Evolutionary conservation across 163 green algal genomes (phyloP).

Genomic region (Scenedesmus sp.): DNA sequence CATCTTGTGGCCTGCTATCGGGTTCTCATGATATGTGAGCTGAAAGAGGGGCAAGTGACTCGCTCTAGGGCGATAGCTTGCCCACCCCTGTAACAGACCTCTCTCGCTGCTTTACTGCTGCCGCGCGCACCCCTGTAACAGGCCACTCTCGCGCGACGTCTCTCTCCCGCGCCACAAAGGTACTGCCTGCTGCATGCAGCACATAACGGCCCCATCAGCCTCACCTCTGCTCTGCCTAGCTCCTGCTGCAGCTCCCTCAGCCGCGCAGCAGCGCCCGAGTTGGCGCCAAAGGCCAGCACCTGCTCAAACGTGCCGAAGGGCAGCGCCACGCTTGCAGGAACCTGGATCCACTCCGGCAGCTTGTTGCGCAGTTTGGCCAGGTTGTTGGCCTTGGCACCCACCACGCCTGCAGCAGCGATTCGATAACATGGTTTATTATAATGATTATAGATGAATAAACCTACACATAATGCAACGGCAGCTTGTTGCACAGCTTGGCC

Average conservation of each 20-base stretch:
- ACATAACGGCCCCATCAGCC: background rate
- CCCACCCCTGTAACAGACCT: too few species aligned
- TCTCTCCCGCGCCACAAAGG: background rate
- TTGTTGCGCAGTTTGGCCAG: slow-evolving; percentile 32
- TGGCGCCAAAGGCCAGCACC: slow-evolving; percentile 57
- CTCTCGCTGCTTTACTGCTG: too few species aligned
- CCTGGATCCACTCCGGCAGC: slow-evolving; percentile 51
- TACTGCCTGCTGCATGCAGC: background rate
- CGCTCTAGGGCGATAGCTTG: too few species aligned
- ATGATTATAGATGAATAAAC: too few species aligned
- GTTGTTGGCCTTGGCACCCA: slow-evolving; percentile 41
- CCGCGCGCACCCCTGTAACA: too few species aligned
- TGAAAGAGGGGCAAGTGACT: too few species aligned
- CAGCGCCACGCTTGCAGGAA: slow-evolving; percentile 82
- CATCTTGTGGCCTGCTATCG: too few species aligned
- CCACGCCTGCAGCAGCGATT: background rate
- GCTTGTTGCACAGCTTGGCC: too few species aligned
- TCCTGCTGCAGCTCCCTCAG: slow-evolving; percentile 21
- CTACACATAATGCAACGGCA: too few species aligned
- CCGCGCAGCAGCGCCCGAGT: background rate
- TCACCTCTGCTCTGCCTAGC: slow-evolving; percentile 17
- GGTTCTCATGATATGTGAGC: too few species aligned
- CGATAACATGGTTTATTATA: background rate
- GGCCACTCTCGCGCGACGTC: too few species aligned
- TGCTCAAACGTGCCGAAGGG: slow-evolving; percentile 92